Evolutionary conservation across 129 eudicot species (phyloP).

Genomic region (Ambrosia trifida): DNA sequence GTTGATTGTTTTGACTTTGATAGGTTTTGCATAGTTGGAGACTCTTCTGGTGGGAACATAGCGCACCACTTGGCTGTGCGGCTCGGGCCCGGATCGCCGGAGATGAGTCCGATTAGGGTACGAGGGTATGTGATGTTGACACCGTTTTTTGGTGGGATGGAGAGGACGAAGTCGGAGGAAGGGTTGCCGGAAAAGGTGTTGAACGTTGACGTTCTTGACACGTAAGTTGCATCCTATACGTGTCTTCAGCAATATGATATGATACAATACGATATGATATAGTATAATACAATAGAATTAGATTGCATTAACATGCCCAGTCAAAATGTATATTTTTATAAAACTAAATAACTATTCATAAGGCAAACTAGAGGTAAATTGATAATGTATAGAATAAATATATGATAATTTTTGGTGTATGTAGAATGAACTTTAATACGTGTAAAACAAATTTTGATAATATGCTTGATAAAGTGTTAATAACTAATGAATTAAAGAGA

Average conservation of each 20-base stretch:
- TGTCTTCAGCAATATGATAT: neutral
- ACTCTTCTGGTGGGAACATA: constrained; percentile 85
- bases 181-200: constrained; percentile 54
- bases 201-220: constrained; percentile 61
- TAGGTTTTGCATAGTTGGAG: constrained; percentile 58
- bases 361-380: no score
- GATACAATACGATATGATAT: neutral
- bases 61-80: constrained; percentile 81
- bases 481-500: no score
- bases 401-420: no score
- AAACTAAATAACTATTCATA: no score
- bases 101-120: constrained; percentile 49
- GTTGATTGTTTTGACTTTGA: constrained; percentile 63
- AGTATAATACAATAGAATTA: neutral
- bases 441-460: no score
- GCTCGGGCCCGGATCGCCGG: constrained; percentile 60
- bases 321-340: no score
- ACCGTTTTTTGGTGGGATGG: constrained; percentile 82
- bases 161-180: constrained; percentile 68
- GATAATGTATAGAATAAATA: no score
- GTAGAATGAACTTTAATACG: no score
- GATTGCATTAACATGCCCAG: no score
- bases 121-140: constrained; percentile 76
- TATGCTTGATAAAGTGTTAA: no score
- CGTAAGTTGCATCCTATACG: constrained; percentile 34